Evolutionary conservation across 495 filamentous ascomycete genomes (phyloP).

Genomic region (Aspergillus campestris): DNA sequence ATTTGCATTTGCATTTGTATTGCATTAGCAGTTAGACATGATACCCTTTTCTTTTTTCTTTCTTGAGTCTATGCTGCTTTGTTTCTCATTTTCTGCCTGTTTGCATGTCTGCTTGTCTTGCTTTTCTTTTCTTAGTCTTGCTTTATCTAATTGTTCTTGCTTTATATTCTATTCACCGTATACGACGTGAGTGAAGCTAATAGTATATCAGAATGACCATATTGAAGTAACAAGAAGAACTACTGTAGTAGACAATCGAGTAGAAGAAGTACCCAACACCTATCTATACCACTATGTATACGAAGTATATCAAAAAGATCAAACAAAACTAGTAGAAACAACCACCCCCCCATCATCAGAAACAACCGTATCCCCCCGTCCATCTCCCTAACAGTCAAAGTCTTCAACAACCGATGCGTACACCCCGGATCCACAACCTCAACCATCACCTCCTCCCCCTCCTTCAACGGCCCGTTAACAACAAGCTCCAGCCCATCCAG

Average conservation of each 20-base stretch:
- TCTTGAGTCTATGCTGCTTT: neutral
- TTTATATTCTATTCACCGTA: neutral
- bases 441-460: slow-evolving; percentile 14
- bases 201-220: no score
- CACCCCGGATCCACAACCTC: slow-evolving; percentile 29
- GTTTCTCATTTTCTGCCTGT: slow-evolving; percentile 4
- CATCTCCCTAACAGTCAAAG: slow-evolving; percentile 8
- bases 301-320: neutral
- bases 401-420: slow-evolving; percentile 23
- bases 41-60: slow-evolving; percentile 1
- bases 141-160: neutral
- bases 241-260: no score
- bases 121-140: neutral
- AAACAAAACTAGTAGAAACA: slow-evolving; percentile 6
- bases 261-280: no score
- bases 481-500: slow-evolving; percentile 30
- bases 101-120: slow-evolving; percentile 1
- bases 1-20: no score
- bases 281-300: neutral
- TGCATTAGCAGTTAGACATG: neutral
- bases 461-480: slow-evolving; percentile 25
- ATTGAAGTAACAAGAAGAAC: no score
- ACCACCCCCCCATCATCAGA: slow-evolving; percentile 8
- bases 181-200: no score
- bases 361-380: slow-evolving; percentile 5